Evolutionary conservation across 2,329 filamentous ascomycete genomes (phyloP), one percentile per base, ranked within the genome.

Genomic region (Sporothrix curviconia): DNA sequence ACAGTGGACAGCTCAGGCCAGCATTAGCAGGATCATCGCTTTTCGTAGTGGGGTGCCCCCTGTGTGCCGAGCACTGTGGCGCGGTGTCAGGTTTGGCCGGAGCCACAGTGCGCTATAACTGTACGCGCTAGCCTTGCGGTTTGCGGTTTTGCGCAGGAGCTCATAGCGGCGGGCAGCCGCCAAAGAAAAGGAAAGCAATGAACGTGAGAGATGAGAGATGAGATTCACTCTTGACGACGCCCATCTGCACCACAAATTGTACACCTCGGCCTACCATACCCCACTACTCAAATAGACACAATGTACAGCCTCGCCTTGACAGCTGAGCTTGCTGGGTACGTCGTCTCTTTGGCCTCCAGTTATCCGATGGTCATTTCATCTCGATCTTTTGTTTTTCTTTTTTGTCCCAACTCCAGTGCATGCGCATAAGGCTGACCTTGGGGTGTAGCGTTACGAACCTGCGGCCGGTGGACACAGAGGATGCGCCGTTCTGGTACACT

Each of bases 401-500:
- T 15, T 37, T 22, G 24, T 55, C 53, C 25, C 14, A 40, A 56
- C 7, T 55, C 12, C 7, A 15, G 8, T 7, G 24, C n/a, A 19
- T 43, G 12, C 24, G 24, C 37, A 22, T n/a, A 30, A 12, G 5
- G 24, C 56, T 56, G 22, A 61, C 54, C 6, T 19, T 7, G 9
- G 5, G n/a, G 14, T 4, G 59, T 66, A 97, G 94, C 46, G 91
- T 99, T 60, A 96, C 91, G 60, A 88, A 94, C 67, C 84, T 99
- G 64, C 86, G 86, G 57, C 94, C 94, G 7, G 78, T 85, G 64
- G 94, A 99, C 71, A 90, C 85, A 7, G 77, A 85, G 65, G 89
- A 89, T 17, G 82, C 81, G 59, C 90, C 91, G 4, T 99, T 96
- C 76, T 95, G 87, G 81, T 99, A 96, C 76, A 96, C 90, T 52